A percentile compares a stretch with the other conserved stretches of the same genome.
phyloP scores from a whole-genome alignment of 495 filamentous ascomycete species.

The Xylaria intraflava region DNA sequence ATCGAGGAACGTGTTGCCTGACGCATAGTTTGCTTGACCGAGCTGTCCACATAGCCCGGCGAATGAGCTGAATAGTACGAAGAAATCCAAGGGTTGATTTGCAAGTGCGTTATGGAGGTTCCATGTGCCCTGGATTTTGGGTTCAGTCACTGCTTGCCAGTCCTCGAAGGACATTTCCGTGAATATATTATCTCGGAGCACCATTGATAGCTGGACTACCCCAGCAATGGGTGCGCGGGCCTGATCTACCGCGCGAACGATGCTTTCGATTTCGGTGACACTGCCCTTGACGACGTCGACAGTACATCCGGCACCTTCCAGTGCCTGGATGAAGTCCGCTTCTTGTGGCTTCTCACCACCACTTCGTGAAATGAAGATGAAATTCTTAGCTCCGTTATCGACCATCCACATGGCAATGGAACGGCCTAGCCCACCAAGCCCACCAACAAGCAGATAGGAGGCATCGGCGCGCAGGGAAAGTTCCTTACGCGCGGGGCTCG shows the following conservation, averaged over 20 bases:
- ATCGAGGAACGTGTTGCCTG: not conserved
- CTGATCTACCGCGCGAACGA: constrained; percentile 8
- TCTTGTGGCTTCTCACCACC: constrained; percentile 22
- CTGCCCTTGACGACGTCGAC: constrained; percentile 20
- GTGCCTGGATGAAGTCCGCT: constrained; percentile 26
- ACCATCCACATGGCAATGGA: constrained; percentile 47
- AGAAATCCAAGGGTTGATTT: constrained; percentile 39
- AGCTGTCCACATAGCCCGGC: constrained; percentile 40
- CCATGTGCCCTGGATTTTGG: constrained; percentile 44
- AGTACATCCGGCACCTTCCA: constrained; percentile 19
- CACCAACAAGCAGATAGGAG: constrained; percentile 49
- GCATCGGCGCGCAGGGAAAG: constrained; percentile 22
- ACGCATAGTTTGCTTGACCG: constrained; percentile 27
- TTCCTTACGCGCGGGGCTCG: too few species aligned
- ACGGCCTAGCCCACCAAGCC: constrained; percentile 52
- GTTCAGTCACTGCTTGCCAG: constrained; percentile 33
- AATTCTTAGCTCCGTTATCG: constrained; percentile 43
- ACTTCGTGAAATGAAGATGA: constrained; percentile 48
- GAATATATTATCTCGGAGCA: constrained; percentile 10
- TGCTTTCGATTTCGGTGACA: constrained; percentile 10
- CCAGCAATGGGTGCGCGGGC: constrained; percentile 20
- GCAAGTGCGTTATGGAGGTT: constrained; percentile 41
- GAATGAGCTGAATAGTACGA: constrained; percentile 43
- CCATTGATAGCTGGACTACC: not conserved
- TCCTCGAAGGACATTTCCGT: constrained; percentile 34